Evolutionary conservation across 148 eudicot genomes (phyloP).

Genomic region (Rhododendron mucronatum): DNA sequence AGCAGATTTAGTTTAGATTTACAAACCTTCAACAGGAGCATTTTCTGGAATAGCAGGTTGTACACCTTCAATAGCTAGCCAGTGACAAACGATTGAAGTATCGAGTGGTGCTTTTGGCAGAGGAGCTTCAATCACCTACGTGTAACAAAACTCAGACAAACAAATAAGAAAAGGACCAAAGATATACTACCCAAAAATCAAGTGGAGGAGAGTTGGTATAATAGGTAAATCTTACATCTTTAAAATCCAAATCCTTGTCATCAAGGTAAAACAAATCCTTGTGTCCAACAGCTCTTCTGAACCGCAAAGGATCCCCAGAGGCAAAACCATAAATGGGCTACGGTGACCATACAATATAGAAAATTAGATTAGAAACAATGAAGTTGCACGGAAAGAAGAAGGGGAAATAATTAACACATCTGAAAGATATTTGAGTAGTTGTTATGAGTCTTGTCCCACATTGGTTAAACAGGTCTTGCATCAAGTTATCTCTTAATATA

Average conservation of each 20-base stretch:
- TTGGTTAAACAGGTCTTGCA: too few species aligned
- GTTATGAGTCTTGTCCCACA: too few species aligned
- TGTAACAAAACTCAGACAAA: neutral
- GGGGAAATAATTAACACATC: neutral
- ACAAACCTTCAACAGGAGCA: conserved; percentile 62
- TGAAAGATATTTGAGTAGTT: too few species aligned
- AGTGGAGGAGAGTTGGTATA: neutral
- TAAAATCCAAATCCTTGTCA: conserved; percentile 70
- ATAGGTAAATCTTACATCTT: conserved; percentile 46
- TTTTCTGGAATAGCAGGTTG: conserved; percentile 83
- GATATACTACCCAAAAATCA: neutral
- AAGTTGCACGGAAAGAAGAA: neutral
- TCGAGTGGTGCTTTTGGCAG: conserved; percentile 77
- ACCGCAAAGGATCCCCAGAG: conserved; percentile 62
- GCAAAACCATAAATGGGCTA: conserved; percentile 81
- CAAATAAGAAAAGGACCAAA: neutral
- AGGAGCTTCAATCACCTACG: conserved; percentile 78
- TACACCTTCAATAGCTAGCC: conserved; percentile 80
- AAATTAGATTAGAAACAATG: neutral
- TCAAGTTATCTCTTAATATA: too few species aligned
- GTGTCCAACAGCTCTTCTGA: conserved; percentile 69
- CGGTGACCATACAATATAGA: conserved; percentile 4
- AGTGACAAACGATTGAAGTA: conserved; percentile 63
- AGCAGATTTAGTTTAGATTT: neutral
- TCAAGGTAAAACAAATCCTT: conserved; percentile 63